A percentile compares a stretch with the other conserved stretches of the same genome.
Conservation (phyloP, 306 rosid species). For the Alnus rubra region DNA sequence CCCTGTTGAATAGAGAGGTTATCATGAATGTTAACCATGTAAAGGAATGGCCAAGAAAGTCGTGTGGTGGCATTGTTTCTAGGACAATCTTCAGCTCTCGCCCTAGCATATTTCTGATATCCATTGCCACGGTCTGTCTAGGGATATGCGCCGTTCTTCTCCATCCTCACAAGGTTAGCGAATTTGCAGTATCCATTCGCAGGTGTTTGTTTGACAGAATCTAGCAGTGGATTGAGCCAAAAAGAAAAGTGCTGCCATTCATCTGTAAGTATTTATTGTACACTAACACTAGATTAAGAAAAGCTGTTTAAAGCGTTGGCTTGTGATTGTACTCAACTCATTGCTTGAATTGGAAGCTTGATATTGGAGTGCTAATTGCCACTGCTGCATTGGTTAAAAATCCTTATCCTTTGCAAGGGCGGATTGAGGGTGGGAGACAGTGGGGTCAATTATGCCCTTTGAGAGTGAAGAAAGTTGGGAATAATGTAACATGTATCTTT, state of each 20-base stretch:
- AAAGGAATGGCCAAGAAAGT: conserved; percentile 39
- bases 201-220: conserved; percentile 65
- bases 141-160: conserved; percentile 70
- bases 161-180: conserved; percentile 74
- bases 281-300: conserved; percentile 24
- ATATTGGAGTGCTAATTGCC: conserved; percentile 18
- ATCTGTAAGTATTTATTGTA: conserved; percentile 42
- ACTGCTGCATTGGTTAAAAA: background rate
- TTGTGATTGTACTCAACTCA: background rate
- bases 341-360: conserved; percentile 9
- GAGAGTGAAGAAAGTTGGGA: background rate
- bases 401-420: background rate
- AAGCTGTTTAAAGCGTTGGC: conserved; percentile 4
- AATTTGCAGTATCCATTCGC: conserved; percentile 75
- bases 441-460: background rate
- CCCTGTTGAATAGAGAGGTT: conserved; percentile 53
- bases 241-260: conserved; percentile 1
- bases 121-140: conserved; percentile 63
- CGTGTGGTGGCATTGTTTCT: conserved; percentile 24
- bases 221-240: conserved; percentile 15
- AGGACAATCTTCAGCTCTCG: conserved; percentile 43
- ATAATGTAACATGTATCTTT: background rate
- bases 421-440: background rate
- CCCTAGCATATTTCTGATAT: conserved; percentile 50
- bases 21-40: conserved; percentile 36